Evolutionary conservation across 345 rosid species (phyloP), one percentile per base, ranked within the genome.

Genomic region (Ceriops zippeliana): DNA sequence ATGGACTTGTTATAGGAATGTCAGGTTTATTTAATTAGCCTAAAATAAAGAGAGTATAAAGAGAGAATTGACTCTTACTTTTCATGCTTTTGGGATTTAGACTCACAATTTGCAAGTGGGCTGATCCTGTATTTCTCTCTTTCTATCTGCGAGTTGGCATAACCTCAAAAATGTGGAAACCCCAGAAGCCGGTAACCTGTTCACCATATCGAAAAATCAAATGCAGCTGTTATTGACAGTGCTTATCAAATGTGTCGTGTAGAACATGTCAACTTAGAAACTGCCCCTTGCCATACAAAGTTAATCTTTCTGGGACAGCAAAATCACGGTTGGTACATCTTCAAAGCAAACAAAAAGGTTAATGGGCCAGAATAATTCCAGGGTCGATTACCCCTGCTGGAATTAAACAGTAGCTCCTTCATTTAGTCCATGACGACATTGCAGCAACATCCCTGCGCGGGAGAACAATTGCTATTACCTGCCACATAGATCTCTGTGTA

Each of bases 221-320:
- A 63, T 15, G 53, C 28, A 51, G 63, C 35, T 37, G 16, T 70
- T 53, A 68, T 68, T 62, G 62, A 74, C 77, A 62, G 24, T 47
- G 63, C 63, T 46, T 60, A 46, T 34, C 31, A 26, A 20, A 60
- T 34, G 31, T 51, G 4, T n/a, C 52, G 62, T 35, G 32, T 51
- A 2, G 46, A 67, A 32, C 6, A 52, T 58, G 60, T 21, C 16
- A 61, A n/a, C 34, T 16, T 68, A 22, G 30, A 68, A 67, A 54
- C 54, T 26, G 52, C 52, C 51, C 27, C 2, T 68, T 67, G 61
- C 68, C 53, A 32, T 58, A 38, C 1, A 21, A 37, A 61, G 31
- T 5, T 47, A 31, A 38, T 47, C 53, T 61, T 11, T 30, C 57
- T 31, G 58, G 38, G 54, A 28, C 58, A 53, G 20, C 37, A 4